Base-by-base conservation (phyloP, 2,329 filamentous ascomycete species). In the Claviceps purpurea region DNA sequence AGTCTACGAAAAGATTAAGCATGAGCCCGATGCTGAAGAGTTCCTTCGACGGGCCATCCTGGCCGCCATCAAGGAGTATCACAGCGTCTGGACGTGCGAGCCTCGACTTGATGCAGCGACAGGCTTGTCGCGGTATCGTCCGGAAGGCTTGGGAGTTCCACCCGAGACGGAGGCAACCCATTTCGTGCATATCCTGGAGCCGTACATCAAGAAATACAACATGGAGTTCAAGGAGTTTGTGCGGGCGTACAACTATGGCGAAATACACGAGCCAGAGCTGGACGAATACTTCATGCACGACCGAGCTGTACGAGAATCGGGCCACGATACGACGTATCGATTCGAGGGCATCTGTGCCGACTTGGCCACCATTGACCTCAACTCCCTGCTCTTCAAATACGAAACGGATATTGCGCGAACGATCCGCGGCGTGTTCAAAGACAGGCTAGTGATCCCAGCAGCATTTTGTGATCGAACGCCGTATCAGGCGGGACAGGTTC, bases 251-350 rank as follows among this genome's bases (percentile, higher is more conserved):
- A 97, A 97, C 66, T 68, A 82, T 55, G 81, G 84, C 20, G 67
- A 79, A 50, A 78, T 98, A 26, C 68, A 75, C 47, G 91, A 97
- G 70, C 89, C 90, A 0, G 88, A 95, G 56, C 75, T 98, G 14
- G 93, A 98, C 62, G 82, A 90, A 47, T 98, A 97, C 70, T 97
- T 97, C 71, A 72, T 95, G 64, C 93, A 98, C 66, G 93, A 98
- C 65, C 86, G 93, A 54, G 90, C 91, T 2, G 90, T 97, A 38
- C 85, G 93, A 58, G 93, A 98, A 68, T 96, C 91, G 18, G 93
- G 93, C 13, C 93, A 98, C 67, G 93, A 98, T 65, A 98, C 93
- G 2, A 87, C 87, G 16, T 97, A 97, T 69, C 87, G 93, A 18
- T 76, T 98, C 20, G 93, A 97, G 69, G 84, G 82, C 47, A 78